Percentiles rank a stretch among this genome's conserved stretches.
Conservation (phyloP, 129 eudicot species). For the Smallanthus sonchifolius region DNA sequence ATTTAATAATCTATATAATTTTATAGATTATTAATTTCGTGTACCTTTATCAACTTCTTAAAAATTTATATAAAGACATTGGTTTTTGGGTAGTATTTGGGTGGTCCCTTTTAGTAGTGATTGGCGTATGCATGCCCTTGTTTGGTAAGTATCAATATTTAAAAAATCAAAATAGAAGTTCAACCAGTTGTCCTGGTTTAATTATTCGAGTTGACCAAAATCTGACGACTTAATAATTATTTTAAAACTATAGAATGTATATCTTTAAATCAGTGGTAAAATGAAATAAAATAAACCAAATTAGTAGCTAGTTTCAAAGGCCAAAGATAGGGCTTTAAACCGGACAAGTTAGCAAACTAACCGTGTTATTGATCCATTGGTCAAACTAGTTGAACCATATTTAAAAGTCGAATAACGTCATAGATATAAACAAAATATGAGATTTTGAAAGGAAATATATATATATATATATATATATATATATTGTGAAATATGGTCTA, state of each 20-base stretch:
- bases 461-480: no score
- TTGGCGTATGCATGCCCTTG: slow-evolving; percentile 2
- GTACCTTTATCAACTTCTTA: not conserved
- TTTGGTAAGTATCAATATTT: not conserved
- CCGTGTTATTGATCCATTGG: no score
- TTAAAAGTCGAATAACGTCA: no score
- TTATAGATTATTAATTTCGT: not conserved
- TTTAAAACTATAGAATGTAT: not conserved
- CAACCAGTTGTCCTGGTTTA: not conserved
- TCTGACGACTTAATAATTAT: not conserved
- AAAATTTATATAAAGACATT: slow-evolving; percentile 8
- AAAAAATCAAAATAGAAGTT: not conserved
- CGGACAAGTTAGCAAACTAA: no score
- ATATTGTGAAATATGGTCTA: no score
- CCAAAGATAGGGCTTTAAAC: no score
- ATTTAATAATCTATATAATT: not conserved
- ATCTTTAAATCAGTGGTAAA: no score
- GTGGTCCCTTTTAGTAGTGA: slow-evolving; percentile 21
- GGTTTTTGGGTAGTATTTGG: not conserved
- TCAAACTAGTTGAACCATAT: no score
- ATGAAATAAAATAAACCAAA: not conserved
- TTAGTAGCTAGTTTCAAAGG: not conserved
- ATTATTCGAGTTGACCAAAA: not conserved
- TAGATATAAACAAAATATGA: no score
- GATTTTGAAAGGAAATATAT: no score